phyloP scores from a whole-genome alignment of 2,329 filamentous ascomycete species.

The Phialophora chinensis region DNA sequence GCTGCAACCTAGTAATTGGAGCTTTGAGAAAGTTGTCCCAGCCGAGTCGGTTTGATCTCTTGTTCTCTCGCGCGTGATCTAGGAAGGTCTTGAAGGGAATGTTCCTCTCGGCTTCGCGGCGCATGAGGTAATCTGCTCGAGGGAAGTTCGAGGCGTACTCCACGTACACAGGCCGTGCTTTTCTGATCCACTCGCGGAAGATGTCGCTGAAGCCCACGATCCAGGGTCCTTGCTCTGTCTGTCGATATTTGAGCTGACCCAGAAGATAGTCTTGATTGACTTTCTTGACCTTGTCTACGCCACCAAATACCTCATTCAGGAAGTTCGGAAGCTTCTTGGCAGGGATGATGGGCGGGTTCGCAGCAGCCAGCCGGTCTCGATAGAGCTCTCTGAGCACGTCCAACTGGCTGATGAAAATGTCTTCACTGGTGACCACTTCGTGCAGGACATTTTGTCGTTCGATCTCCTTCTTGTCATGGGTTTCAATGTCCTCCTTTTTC shows the following conservation, averaged over 20 bases:
- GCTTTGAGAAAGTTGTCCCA: conserved; percentile 96
- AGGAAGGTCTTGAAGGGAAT: conserved; percentile 85
- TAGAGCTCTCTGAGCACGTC: conserved; percentile 86
- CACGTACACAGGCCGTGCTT: conserved; percentile 85
- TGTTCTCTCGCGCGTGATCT: conserved; percentile 77
- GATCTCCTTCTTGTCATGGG: conserved; percentile 81
- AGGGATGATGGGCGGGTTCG: conserved; percentile 79
- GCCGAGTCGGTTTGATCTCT: conserved; percentile 78
- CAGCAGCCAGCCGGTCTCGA: conserved; percentile 74
- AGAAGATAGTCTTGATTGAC: conserved; percentile 93
- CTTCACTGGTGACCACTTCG: conserved; percentile 92
- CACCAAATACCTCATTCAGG: conserved; percentile 84
- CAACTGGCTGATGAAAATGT: conserved; percentile 86
- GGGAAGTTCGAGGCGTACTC: conserved; percentile 91
- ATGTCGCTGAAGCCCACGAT: conserved; percentile 94
- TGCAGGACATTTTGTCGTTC: conserved; percentile 93
- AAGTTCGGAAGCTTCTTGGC: conserved; percentile 81
- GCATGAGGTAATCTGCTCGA: conserved; percentile 79
- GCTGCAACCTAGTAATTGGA: conserved; percentile 88
- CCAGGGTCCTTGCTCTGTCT: conserved; percentile 96
- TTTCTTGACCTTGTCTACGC: conserved; percentile 82
- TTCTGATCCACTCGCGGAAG: conserved; percentile 97
- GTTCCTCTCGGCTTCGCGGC: conserved; percentile 83
- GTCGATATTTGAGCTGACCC: conserved; percentile 92
- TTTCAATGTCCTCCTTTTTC: conserved; percentile 74